phyloP scores from a whole-genome alignment of 257 asterid genomes.

The Cordia subcordata region DNA sequence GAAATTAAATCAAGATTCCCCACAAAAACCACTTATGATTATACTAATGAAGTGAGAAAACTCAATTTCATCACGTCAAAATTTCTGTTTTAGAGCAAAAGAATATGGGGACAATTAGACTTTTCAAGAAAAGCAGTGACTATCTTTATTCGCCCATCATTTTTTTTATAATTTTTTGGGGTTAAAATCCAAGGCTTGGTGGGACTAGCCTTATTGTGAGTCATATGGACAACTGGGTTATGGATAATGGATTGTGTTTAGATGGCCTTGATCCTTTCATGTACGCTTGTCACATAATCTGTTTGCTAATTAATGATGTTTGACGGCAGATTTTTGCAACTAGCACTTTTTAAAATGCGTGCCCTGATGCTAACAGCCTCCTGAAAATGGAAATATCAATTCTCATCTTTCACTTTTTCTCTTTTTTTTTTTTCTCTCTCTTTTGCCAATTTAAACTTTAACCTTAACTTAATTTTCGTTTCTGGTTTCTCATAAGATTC shows the following conservation, averaged over 20 bases:
- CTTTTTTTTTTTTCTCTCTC: no score
- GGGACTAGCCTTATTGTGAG: not conserved
- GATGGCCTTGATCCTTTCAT: no score
- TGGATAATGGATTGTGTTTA: no score
- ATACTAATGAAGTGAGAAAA: conserved; percentile 13
- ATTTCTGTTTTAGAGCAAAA: not conserved
- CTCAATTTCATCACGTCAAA: not conserved
- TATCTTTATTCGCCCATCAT: not conserved
- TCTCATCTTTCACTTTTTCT: not conserved
- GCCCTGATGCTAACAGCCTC: not conserved
- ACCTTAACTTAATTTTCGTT: no score
- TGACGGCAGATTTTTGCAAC: no score
- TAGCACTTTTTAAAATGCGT: not conserved
- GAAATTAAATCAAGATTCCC: conserved; percentile 12
- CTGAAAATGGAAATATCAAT: not conserved
- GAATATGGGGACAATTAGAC: not conserved
- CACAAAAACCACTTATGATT: conserved; percentile 19
- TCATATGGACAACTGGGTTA: no score
- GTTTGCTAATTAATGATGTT: no score
- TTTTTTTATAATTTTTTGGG: not conserved
- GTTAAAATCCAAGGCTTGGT: conserved; percentile 4
- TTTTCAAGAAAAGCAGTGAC: conserved; percentile 11
- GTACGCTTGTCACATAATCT: no score
- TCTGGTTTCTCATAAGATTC: no score
- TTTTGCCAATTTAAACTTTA: no score